Conservation (phyloP, 2,329 filamentous ascomycete species). For the Exophiala alcalophila region DNA sequence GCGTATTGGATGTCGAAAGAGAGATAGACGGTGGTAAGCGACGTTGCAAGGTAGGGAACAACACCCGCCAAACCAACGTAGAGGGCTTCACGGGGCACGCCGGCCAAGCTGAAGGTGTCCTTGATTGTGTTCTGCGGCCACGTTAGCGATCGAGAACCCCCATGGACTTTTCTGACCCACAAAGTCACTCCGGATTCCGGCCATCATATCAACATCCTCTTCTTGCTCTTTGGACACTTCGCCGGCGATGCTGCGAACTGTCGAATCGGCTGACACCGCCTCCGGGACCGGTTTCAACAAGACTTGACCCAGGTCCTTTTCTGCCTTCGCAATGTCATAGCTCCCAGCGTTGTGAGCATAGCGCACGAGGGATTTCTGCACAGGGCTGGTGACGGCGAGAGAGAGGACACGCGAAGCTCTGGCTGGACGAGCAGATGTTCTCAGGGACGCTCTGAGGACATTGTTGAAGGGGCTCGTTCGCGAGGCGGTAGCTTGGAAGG, state of each 20-base stretch:
- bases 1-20: constrained; percentile 77
- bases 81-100: constrained; percentile 66
- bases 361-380: constrained; percentile 49
- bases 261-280: constrained; percentile 59
- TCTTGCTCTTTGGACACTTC: constrained; percentile 36
- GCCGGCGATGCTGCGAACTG: constrained; percentile 52
- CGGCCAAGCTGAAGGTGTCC: constrained; percentile 64
- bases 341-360: constrained; percentile 34
- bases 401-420: constrained; percentile 40
- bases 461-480: constrained; percentile 38
- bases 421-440: constrained; percentile 41
- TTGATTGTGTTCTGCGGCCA: constrained; percentile 58
- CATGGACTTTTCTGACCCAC: constrained; percentile 47
- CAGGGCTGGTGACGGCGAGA: constrained; percentile 45
- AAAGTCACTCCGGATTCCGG: constrained; percentile 54
- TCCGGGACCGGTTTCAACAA: constrained; percentile 60
- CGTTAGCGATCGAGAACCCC: constrained; percentile 1
- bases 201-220: constrained; percentile 50
- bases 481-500: constrained; percentile 27
- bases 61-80: constrained; percentile 73
- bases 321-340: constrained; percentile 40
- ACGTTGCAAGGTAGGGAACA: constrained; percentile 81
- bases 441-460: constrained; percentile 41
- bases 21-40: constrained; percentile 75
- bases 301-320: constrained; percentile 53